A percentile compares a stretch with the other conserved stretches of the same genome.
phyloP scores from a whole-genome alignment of 805 yeast genomes.

The Wickerhamomyces chaumierensis region DNA sequence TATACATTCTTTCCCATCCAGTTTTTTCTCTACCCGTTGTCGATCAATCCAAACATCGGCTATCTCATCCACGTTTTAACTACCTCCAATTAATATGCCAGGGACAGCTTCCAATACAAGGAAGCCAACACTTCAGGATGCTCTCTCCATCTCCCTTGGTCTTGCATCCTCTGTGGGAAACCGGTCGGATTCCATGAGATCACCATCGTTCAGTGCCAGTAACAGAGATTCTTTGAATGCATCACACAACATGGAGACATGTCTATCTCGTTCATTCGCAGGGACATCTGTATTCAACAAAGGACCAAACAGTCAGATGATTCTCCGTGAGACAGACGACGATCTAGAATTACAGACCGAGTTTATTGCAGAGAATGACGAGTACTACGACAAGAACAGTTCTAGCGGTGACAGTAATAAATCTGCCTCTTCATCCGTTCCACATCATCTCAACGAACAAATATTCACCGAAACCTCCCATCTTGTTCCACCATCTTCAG shows the following conservation, averaged over 20 bases:
- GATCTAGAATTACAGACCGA: background rate
- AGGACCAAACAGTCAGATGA: background rate
- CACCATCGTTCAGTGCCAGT: constrained; percentile 5
- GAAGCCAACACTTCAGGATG: constrained; percentile 13
- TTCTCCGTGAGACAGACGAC: background rate
- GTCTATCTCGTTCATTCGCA: background rate
- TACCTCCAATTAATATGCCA: too few species aligned
- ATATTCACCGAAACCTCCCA: too few species aligned
- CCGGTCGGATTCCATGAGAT: background rate
- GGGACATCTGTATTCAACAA: background rate
- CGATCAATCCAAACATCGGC: too few species aligned
- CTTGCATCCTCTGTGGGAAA: constrained; percentile 15
- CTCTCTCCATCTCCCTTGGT: constrained; percentile 17
- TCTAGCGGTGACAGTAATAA: too few species aligned
- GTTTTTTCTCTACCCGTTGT: too few species aligned
- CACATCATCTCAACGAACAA: too few species aligned
- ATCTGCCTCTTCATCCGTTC: background rate
- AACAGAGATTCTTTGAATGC: constrained; percentile 18
- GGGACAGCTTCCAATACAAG: too few species aligned
- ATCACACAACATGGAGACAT: constrained; percentile 10
- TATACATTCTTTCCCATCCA: too few species aligned
- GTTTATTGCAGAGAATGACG: background rate
- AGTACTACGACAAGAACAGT: background rate
- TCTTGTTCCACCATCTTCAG: too few species aligned
- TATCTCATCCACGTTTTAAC: too few species aligned